phyloP scores from a whole-genome alignment of 106 monocot species.

The Dactylorhiza incarnata region DNA sequence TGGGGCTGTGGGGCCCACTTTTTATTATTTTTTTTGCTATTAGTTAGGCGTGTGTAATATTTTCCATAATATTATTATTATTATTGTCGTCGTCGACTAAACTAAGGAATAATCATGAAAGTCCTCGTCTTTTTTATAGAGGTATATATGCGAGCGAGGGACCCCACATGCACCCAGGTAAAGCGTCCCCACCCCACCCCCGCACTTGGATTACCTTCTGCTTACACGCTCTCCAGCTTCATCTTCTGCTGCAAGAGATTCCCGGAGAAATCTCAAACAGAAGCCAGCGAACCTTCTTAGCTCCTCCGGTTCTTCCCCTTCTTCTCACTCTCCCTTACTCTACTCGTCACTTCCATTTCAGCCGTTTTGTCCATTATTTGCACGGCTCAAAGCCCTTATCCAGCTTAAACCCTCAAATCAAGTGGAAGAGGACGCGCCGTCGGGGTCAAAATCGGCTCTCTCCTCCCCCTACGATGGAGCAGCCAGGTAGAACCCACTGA shows the following conservation, averaged over 20 bases:
- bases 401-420: neutral
- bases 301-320: neutral
- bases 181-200: no score
- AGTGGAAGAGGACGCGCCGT: neutral
- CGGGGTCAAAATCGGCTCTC: neutral
- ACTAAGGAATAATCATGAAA: no score
- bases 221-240: no score
- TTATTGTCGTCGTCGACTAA: no score
- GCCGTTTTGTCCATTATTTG: neutral
- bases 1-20: no score
- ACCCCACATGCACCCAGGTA: no score
- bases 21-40: no score
- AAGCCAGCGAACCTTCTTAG: neutral
- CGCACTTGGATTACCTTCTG: no score
- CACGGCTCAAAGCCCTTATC: neutral
- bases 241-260: neutral
- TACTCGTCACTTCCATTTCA: neutral
- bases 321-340: neutral
- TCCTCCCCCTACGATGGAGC: neutral
- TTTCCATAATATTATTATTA: no score
- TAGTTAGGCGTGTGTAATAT: no score
- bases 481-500: neutral
- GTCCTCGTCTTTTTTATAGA: no score
- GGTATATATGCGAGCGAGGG: no score
- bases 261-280: neutral